Evolutionary conservation across 257 asterid genomes (phyloP), one percentile per base, ranked within the genome.

Genomic region (Verbena officinalis): DNA sequence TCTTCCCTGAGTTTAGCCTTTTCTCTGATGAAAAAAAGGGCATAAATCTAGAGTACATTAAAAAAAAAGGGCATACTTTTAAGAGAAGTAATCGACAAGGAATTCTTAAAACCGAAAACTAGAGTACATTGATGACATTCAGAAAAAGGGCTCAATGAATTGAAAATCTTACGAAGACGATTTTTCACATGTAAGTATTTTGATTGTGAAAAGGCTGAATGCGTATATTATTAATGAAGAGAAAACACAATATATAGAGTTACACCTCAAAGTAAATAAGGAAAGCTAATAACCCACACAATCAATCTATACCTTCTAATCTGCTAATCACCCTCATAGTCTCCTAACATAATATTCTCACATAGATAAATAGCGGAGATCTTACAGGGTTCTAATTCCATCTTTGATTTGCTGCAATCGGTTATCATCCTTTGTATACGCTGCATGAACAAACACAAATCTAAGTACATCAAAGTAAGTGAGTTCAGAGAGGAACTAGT

Each of bases 321-420:
- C n/a, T n/a, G n/a, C n/a, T n/a, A n/a, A n/a, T n/a, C n/a, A n/a
- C n/a, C n/a, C n/a, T n/a, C n/a, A n/a, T n/a, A n/a, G n/a, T n/a
- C n/a, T n/a, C n/a, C n/a, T n/a, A n/a, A n/a, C n/a, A n/a, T n/a
- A n/a, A n/a, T n/a, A n/a, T n/a, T n/a, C n/a, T n/a, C n/a, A n/a
- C n/a, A n/a, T n/a, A n/a, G n/a, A n/a, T 27, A 5, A 27, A 27
- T 27, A 27, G 33, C 33, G 5, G 5, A 27, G 2, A 27, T 27
- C 96, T 68, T 82, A 86, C 98, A 92, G 68, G 77, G 97, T 77
- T 83, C 65, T 83, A 72, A 92, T 81, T 78, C 73, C 84, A 73
- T 87, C 85, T 82, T 86, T 89, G 80, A 92, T 92, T 57, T 82
- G 83, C 80, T 85, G 91, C 80, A 92, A 69, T 15, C 90, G 89